Base-by-base conservation (phyloP, 306 rosid genomes). In the Cucurbita argyrosperma region DNA sequence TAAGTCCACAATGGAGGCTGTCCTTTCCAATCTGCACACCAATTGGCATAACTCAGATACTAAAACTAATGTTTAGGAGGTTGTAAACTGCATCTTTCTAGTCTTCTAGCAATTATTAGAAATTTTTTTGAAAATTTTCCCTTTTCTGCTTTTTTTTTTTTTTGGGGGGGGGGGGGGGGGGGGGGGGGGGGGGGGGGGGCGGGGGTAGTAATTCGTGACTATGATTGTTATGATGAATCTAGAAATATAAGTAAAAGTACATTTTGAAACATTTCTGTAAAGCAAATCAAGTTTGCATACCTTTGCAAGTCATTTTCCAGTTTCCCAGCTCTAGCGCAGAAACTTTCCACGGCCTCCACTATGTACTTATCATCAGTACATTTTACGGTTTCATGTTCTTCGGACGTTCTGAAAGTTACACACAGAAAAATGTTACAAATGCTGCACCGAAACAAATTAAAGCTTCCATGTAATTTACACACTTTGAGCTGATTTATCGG, bases 11-110 rank as follows among this genome's bases (percentile, higher is more conserved):
- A 83, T 63, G 38, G 90, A 86, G 55, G 79, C 62, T 37, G 80
- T 77, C 74, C 63, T 83, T 77, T 79, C 85, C 68, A 83, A 79
- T 79, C 90, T 86, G 86, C 81, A 86, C 52, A 46, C 21, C 71
- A 80, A 74, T 59, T 6, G 76, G 47, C 39, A 72, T 39, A 18
- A 18, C 38, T 80, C 60, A 70, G 74, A 66, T 51, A 66, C 40
- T 26, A 8, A 4, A 26, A 12, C 30, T 26, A 8, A 49, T 30
- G 74, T 15, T 15, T 47, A 50, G 16, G 8, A 23, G 73, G 54
- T 42, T 43, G 54, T 54, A 21, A 67, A 65, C 52, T 40, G 9
- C 71, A 65, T 43, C 51, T 68, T 67, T 47, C 39, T 68, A 66
- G 45, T 19, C 38, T 68, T 23, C 56, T 23, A 45, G 7, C 45